Percentiles rank a stretch among this genome's conserved stretches.
Conservation (phyloP, 78 protist genomes). For the Dictyostelium brefeldianum region DNA sequence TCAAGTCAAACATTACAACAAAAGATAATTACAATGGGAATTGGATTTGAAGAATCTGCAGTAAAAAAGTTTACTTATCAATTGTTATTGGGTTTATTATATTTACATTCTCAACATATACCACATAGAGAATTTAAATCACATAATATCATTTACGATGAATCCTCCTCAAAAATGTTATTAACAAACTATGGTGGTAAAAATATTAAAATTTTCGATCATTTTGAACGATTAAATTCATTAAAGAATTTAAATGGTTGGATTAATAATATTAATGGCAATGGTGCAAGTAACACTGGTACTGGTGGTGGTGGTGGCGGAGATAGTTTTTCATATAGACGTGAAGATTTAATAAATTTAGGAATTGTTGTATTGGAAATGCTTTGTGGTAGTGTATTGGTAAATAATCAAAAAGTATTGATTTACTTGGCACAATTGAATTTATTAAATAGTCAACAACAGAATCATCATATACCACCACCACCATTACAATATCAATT, state of each 20-base stretch:
- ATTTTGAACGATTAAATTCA: constrained; percentile 12
- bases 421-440: background rate
- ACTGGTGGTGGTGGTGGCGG: too few species aligned
- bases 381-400: constrained; percentile 34
- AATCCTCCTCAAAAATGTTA: background rate
- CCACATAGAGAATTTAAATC: constrained; percentile 65
- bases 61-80: constrained; percentile 56
- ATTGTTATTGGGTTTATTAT: constrained; percentile 30
- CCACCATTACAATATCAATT: constrained; percentile 9
- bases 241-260: constrained; percentile 45
- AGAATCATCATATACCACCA: background rate
- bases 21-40: background rate
- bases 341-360: constrained; percentile 53
- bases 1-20: background rate
- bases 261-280: background rate
- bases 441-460: background rate
- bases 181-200: constrained; percentile 75
- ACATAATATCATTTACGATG: constrained; percentile 34
- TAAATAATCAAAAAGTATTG: background rate
- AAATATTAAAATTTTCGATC: constrained; percentile 37
- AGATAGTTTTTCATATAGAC: background rate
- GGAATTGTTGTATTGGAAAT: constrained; percentile 65
- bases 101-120: constrained; percentile 60
- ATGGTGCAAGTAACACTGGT: background rate
- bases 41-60: background rate